phyloP scores from a whole-genome alignment of 2,329 filamentous ascomycete genomes.

The Colletotrichum australisinense region DNA sequence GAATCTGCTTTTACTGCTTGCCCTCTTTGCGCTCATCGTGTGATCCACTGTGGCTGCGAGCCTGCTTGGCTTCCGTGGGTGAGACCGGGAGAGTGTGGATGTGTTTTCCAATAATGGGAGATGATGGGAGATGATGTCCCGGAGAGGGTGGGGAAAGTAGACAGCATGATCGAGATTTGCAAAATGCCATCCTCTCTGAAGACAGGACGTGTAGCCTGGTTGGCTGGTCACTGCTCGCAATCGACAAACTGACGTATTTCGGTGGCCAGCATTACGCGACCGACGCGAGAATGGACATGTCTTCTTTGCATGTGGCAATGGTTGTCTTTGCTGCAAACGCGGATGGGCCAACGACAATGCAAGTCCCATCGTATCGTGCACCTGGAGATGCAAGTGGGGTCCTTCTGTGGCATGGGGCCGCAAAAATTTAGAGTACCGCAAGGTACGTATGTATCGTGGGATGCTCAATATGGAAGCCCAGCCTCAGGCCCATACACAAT shows the following conservation, averaged over 20 bases:
- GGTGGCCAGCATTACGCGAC: constrained; percentile 20
- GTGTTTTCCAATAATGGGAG: constrained; percentile 10
- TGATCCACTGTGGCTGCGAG: constrained; percentile 29
- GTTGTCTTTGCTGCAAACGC: constrained; percentile 24
- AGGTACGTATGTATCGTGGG: background rate
- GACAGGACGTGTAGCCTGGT: constrained; percentile 13
- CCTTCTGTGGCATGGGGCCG: background rate
- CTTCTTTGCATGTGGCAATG: constrained; percentile 23
- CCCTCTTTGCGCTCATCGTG: background rate
- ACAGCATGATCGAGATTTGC: constrained; percentile 29
- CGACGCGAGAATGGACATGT: background rate
- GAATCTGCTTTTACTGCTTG: background rate
- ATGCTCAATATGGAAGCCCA: background rate
- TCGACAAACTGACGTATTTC: constrained; percentile 34
- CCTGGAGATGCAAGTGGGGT: background rate
- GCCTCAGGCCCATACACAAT: background rate
- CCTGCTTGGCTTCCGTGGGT: background rate
- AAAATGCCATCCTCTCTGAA: constrained; percentile 32
- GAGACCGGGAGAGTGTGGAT: constrained; percentile 14
- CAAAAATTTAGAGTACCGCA: background rate
- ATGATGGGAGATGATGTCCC: background rate
- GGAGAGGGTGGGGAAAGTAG: constrained; percentile 9
- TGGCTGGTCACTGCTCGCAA: constrained; percentile 21
- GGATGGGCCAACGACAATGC: background rate
- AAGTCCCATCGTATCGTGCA: background rate